Evolutionary conservation across 75 land plant species (phyloP).

Genomic region (Gnetum montanum): DNA sequence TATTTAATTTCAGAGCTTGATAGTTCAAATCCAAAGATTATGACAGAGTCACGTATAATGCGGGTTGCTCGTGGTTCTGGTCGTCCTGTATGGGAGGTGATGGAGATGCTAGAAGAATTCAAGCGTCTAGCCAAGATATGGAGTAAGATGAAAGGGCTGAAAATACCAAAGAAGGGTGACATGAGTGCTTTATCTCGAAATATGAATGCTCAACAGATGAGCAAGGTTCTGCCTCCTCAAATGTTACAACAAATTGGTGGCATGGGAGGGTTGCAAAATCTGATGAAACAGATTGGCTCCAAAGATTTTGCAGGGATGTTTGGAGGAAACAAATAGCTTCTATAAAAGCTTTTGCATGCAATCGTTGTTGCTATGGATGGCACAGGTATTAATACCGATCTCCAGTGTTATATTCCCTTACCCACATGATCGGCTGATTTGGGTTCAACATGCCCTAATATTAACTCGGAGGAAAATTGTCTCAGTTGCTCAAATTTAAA

Average conservation of each 20-base stretch:
- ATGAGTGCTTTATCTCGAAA: constrained; percentile 92
- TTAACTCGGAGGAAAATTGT: too few relatives aligned
- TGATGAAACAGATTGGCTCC: constrained; percentile 91
- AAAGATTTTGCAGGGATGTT: constrained; percentile 76
- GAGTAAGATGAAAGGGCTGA: constrained; percentile 98
- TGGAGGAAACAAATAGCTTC: constrained; percentile 42
- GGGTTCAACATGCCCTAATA: too few relatives aligned
- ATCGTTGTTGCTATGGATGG: too few relatives aligned
- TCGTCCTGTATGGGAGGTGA: constrained; percentile 50
- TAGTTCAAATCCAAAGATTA: constrained; percentile 81
- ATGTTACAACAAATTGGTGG: constrained; percentile 96
- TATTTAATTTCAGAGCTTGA: constrained; percentile 77
- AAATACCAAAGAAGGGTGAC: constrained; percentile 96
- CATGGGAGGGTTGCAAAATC: constrained; percentile 76
- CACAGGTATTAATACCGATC: too few relatives aligned
- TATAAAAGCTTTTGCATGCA: too few relatives aligned
- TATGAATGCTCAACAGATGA: constrained; percentile 98
- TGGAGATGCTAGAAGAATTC: constrained; percentile 90
- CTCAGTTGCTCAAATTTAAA: too few relatives aligned
- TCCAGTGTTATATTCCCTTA: too few relatives aligned
- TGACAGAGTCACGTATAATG: constrained; percentile 75
- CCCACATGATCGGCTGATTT: too few relatives aligned
- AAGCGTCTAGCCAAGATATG: constrained; percentile 92
- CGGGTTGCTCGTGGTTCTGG: constrained; percentile 92
- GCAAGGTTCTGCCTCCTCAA: constrained; percentile 89